Conservation (phyloP, 768 basidiomycete species). For the Daedaleopsis sinensis region DNA sequence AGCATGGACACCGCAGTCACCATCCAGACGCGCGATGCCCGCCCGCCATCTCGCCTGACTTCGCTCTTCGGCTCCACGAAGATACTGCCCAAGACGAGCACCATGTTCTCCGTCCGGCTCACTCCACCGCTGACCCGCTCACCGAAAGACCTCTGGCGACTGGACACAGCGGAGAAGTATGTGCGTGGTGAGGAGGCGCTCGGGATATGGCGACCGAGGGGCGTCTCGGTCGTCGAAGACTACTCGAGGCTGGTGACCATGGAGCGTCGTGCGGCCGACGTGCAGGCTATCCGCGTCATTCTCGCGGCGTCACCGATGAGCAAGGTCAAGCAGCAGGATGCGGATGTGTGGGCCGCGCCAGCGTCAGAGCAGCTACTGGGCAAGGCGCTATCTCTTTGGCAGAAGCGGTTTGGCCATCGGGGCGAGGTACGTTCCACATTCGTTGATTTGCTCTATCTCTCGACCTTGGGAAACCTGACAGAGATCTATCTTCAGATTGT, state of each 20-base stretch:
- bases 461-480: no score
- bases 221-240: constrained; percentile 88
- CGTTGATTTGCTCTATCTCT: not conserved
- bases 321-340: constrained; percentile 51
- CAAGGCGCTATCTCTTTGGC: constrained; percentile 80
- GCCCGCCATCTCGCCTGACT: constrained; percentile 77
- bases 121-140: constrained; percentile 86
- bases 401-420: constrained; percentile 74
- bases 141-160: constrained; percentile 87
- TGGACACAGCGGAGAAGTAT: constrained; percentile 95
- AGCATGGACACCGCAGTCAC: constrained; percentile 83
- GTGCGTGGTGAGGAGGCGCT: constrained; percentile 90
- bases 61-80: constrained; percentile 79
- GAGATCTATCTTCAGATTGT: constrained; percentile 56
- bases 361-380: constrained; percentile 59
- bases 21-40: constrained; percentile 83
- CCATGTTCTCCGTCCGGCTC: constrained; percentile 82
- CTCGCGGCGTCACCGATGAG: constrained; percentile 53
- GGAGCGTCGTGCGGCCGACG: constrained; percentile 81
- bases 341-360: constrained; percentile 56
- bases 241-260: constrained; percentile 71
- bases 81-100: constrained; percentile 75
- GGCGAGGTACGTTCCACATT: constrained; percentile 61
- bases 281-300: constrained; percentile 85
- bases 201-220: constrained; percentile 83